Evolutionary conservation across 768 basidiomycete genomes (phyloP).

Genomic region (Leccinum truebloodii): DNA sequence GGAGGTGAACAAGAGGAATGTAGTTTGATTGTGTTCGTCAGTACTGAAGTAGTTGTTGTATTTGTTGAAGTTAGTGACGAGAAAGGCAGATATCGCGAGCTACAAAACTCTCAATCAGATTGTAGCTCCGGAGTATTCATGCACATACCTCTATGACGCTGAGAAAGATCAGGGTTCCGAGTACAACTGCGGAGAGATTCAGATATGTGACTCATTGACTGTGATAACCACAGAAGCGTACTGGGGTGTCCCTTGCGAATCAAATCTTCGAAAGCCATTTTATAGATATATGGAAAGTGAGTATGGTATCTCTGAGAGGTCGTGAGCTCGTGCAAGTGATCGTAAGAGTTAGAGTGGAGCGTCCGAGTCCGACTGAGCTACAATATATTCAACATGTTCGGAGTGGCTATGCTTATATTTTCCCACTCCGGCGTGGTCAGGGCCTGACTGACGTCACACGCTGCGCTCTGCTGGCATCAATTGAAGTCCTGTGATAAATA

Average conservation of each 20-base stretch:
- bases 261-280: slow-evolving; percentile 41
- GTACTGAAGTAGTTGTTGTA: slow-evolving; percentile 51
- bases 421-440: slow-evolving; percentile 10
- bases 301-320: slow-evolving; percentile 20
- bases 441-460: slow-evolving; percentile 31
- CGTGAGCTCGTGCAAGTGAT: slow-evolving; percentile 32
- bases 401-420: slow-evolving; percentile 24
- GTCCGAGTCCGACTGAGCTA: slow-evolving; percentile 9
- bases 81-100: slow-evolving; percentile 74
- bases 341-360: slow-evolving; percentile 13
- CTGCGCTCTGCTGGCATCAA: neutral
- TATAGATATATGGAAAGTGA: slow-evolving; percentile 9
- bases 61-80: slow-evolving; percentile 60
- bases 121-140: neutral
- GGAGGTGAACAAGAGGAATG: slow-evolving; percentile 69
- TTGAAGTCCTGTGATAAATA: neutral
- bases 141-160: slow-evolving; percentile 61
- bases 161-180: slow-evolving; percentile 53
- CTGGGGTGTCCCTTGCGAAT: slow-evolving; percentile 58
- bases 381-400: slow-evolving; percentile 22
- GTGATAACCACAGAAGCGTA: slow-evolving; percentile 30
- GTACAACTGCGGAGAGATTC: slow-evolving; percentile 47
- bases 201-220: neutral
- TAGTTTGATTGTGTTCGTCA: slow-evolving; percentile 59
- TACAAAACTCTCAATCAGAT: slow-evolving; percentile 24